Evolutionary conservation across 495 filamentous ascomycete genomes (phyloP).

Genomic region (Podospora conica): DNA sequence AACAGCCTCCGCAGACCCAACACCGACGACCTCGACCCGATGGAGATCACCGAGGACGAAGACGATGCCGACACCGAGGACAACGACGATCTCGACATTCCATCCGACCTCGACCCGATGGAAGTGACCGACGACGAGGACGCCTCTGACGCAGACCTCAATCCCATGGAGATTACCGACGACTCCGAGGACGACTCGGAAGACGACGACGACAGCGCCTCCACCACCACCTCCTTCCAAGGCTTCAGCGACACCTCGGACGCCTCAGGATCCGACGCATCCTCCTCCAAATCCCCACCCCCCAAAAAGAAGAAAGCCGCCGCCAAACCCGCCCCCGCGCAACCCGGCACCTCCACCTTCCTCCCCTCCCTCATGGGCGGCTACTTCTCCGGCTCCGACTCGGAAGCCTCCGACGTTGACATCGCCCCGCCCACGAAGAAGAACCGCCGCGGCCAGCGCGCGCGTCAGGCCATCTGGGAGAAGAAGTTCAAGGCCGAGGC

Average conservation of each 20-base stretch:
- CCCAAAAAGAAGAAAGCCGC: conserved; percentile 15
- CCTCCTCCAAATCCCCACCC: conserved; percentile 1
- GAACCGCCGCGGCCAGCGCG: conserved; percentile 85
- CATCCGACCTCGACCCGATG: conserved; percentile 9
- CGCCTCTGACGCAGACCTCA: conserved; percentile 21
- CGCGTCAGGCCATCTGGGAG: conserved; percentile 79
- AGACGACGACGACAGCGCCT: conserved; percentile 27
- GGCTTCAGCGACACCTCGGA: conserved; percentile 19
- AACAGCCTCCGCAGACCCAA: conserved; percentile 12
- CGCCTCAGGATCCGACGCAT: not conserved
- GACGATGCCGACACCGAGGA: conserved; percentile 8
- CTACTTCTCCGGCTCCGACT: conserved; percentile 86
- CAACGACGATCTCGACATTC: conserved; percentile 11
- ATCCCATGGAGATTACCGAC: conserved; percentile 2
- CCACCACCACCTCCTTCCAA: not conserved
- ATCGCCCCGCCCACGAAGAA: conserved; percentile 67
- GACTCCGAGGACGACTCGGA: conserved; percentile 25
- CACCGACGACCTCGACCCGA: conserved; percentile 13
- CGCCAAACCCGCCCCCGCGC: conserved; percentile 18
- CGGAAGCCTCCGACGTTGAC: conserved; percentile 46
- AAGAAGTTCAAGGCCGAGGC: conserved; percentile 65
- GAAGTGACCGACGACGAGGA: conserved; percentile 9
- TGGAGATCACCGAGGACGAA: conserved; percentile 18
- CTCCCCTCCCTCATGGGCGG: conserved; percentile 84
- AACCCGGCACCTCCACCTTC: conserved; percentile 54